Conservation (phyloP, 192 early-diverging fungal genomes). For the Backusella sp. region DNA sequence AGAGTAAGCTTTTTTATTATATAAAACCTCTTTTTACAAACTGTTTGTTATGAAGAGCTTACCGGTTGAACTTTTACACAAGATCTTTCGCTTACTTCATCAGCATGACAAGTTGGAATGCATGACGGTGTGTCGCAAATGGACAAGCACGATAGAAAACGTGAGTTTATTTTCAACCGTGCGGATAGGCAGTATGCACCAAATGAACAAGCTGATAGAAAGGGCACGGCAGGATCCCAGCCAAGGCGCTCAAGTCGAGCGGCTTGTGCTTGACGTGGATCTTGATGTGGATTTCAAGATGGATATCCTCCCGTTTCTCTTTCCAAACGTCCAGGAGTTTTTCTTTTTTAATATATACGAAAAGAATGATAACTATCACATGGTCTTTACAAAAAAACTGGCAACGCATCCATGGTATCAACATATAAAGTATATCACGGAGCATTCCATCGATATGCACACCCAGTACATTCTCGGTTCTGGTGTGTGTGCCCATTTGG, state of each 20-base stretch:
- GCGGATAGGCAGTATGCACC: neutral
- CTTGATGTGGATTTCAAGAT: neutral
- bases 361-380: neutral
- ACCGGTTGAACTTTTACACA: neutral
- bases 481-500: neutral
- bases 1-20: neutral
- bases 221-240: neutral
- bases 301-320: neutral
- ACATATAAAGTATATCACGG: neutral
- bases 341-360: neutral
- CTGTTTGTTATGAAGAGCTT: neutral
- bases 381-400: neutral
- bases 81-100: neutral
- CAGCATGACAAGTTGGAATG: constrained; percentile 6
- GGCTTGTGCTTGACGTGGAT: neutral
- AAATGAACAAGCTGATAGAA: neutral
- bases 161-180: neutral
- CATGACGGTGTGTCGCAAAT: neutral
- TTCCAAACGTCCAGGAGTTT: neutral
- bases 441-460: neutral
- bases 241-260: neutral
- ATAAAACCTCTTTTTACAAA: neutral
- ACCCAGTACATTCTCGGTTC: neutral
- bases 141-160: neutral
- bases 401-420: neutral